phyloP scores from a whole-genome alignment of 2,329 filamentous ascomycete genomes.

The Arthrobotrys conoides region DNA sequence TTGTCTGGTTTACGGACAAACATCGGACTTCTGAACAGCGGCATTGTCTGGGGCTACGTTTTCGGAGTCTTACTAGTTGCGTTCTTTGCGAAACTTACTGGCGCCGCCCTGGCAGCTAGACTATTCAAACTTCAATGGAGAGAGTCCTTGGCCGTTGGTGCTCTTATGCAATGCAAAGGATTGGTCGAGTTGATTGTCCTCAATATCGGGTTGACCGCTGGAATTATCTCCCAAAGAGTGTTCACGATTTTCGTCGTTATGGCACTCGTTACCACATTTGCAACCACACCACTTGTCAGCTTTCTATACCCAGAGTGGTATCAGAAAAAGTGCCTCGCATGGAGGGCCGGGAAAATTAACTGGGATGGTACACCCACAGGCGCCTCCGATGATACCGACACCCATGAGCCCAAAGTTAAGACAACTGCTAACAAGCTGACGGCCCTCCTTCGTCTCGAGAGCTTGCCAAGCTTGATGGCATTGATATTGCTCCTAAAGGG shows the following conservation, averaged over 20 bases:
- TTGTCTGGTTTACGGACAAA: slow-evolving; percentile 91
- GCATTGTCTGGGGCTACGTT: slow-evolving; percentile 90
- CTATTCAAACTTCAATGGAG: slow-evolving; percentile 86
- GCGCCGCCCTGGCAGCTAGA: slow-evolving; percentile 81
- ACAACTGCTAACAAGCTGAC: slow-evolving; percentile 76
- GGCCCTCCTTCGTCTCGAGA: slow-evolving; percentile 89
- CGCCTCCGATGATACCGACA: slow-evolving; percentile 67
- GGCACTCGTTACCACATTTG: slow-evolving; percentile 87
- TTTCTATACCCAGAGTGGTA: slow-evolving; percentile 83
- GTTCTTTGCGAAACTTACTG: slow-evolving; percentile 86
- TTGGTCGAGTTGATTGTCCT: slow-evolving; percentile 76
- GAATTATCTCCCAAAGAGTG: slow-evolving; percentile 44
- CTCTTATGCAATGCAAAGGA: slow-evolving; percentile 96
- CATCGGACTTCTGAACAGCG: slow-evolving; percentile 83
- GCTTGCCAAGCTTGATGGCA: slow-evolving; percentile 83
- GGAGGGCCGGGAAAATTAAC: slow-evolving; percentile 87
- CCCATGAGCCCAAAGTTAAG: slow-evolving; percentile 66
- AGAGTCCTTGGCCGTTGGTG: slow-evolving; percentile 88
- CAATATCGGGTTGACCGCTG: slow-evolving; percentile 39
- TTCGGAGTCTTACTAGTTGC: slow-evolving; percentile 85
- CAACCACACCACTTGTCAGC: slow-evolving; percentile 82
- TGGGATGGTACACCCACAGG: slow-evolving; percentile 77
- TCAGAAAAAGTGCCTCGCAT: slow-evolving; percentile 79
- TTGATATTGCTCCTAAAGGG: slow-evolving; percentile 83
- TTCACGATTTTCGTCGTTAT: slow-evolving; percentile 46